Evolutionary conservation across 2,329 filamentous ascomycete species (phyloP).

Genomic region (Epichloe uncinata): DNA sequence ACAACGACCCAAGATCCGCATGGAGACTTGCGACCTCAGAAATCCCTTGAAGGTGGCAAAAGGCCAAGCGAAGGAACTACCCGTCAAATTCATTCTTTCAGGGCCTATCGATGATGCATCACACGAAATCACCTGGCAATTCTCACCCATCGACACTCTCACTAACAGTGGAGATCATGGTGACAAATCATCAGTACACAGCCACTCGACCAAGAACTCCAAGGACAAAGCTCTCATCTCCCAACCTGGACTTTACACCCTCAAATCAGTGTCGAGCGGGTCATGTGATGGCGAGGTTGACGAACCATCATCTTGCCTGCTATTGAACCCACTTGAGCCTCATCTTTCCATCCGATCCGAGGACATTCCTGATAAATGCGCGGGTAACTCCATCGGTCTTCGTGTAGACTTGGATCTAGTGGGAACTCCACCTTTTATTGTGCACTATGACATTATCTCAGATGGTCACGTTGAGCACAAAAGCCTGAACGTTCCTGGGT

Average conservation of each 20-base stretch:
- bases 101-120: conserved; percentile 46
- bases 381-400: conserved; percentile 82
- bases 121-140: conserved; percentile 68
- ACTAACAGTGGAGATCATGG: conserved; percentile 58
- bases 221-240: conserved; percentile 55
- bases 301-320: conserved; percentile 84
- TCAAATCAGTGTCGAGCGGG: conserved; percentile 66
- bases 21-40: conserved; percentile 65
- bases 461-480: conserved; percentile 43
- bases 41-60: conserved; percentile 74
- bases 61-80: conserved; percentile 53
- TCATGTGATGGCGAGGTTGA: conserved; percentile 79
- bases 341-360: conserved; percentile 60
- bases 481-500: conserved; percentile 47
- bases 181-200: conserved; percentile 41
- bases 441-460: conserved; percentile 62
- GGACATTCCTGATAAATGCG: conserved; percentile 87
- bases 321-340: conserved; percentile 85
- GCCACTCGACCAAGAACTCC: conserved; percentile 46
- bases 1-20: conserved; percentile 62
- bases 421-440: conserved; percentile 81
- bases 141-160: conserved; percentile 60
- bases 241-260: conserved; percentile 72
- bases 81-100: conserved; percentile 54
- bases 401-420: conserved; percentile 80